These are phyloP conservation scores for Schwanniomyces sp. DNA, from an alignment of 805 yeast species.

Conservation along the genomic window DNA sequence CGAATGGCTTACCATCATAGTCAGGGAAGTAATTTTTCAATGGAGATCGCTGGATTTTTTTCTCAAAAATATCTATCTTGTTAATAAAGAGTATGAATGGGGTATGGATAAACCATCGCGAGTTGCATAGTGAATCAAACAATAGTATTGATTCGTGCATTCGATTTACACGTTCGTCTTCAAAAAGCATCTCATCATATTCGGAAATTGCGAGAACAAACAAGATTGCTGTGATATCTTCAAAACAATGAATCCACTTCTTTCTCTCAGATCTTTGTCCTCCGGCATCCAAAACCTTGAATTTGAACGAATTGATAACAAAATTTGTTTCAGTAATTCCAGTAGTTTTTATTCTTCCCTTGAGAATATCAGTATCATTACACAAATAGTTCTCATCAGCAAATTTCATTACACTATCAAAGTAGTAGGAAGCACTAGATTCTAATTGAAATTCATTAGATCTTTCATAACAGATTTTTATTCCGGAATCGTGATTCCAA, in stretches of 20 bases:
- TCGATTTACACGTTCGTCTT: constrained; percentile 84
- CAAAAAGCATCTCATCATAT: constrained; percentile 88
- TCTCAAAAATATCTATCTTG: constrained; percentile 79
- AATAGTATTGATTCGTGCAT: constrained; percentile 87
- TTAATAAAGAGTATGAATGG: constrained; percentile 89
- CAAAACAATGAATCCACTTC: constrained; percentile 95
- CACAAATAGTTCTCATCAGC: constrained; percentile 67
- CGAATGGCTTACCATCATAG: constrained; percentile 61
- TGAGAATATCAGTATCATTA: constrained; percentile 78
- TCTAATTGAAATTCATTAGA: constrained; percentile 84
- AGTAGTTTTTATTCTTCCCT: constrained; percentile 91
- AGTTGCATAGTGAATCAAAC: constrained; percentile 81
- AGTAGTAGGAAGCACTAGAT: constrained; percentile 78
- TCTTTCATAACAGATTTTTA: constrained; percentile 53
- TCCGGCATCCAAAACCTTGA: constrained; percentile 91
- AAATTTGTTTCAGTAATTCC: constrained; percentile 90
- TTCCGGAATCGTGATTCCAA: constrained; percentile 74
- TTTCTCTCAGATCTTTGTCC: constrained; percentile 91
- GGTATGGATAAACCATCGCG: constrained; percentile 79
- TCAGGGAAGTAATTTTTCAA: constrained; percentile 76
- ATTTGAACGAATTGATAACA: constrained; percentile 58
- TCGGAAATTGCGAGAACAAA: constrained; percentile 90
- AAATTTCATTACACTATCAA: constrained; percentile 68
- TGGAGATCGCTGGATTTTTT: constrained; percentile 66
- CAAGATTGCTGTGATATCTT: constrained; percentile 81